Base-by-base conservation (phyloP, 2,329 filamentous ascomycete genomes). In the Clonostachys chloroleuca region DNA sequence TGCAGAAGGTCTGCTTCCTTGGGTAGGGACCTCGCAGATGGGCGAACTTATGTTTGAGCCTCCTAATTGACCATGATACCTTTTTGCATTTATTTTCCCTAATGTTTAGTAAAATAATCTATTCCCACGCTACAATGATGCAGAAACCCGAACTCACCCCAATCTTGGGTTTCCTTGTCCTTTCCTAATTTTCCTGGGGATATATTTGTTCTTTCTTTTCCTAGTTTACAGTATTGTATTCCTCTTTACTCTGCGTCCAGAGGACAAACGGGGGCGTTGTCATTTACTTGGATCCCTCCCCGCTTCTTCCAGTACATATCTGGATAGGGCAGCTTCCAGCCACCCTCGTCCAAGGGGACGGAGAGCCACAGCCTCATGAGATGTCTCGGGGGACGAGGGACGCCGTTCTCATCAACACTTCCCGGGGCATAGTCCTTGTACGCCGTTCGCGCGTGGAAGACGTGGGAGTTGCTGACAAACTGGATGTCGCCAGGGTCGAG, bases 401-500 rank as follows among this genome's bases (percentile, higher is more conserved):
- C 20, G 16, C 40, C 40, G 7, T 20, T n/a, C 40, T 42, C 40
- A 42, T 42, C 40, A 8, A 17, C 20, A 7, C n/a, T 20, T 14
- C 40, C 40, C 4, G 50, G 50, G 12, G 46, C 20, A 35, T 46
- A 34, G 41, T 49, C 46, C 47, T 74, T 87, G 67, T 95, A 95
- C 30, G 78, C 87, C 0, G 90, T 95, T 43, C 90, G 72, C 0
- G 89, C 87, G 62, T 95, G 91, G 43, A 95, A 66, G 4, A 94
- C 77, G 60, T 95, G 89, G 43, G 79, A 78, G 62, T 95, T 95
- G 55, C 83, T 83, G 48, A 95, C 53, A 43, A 95, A 92, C 67
- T 95, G 91, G 52, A 95, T 92, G 59, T 95, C 90, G 43, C 90
- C 90, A 16, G 94, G 80, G 54, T 92, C 88, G 61, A 95, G 76